Base-by-base conservation (phyloP, 2,329 filamentous ascomycete species). In the Knoxdaviesia proteae region DNA sequence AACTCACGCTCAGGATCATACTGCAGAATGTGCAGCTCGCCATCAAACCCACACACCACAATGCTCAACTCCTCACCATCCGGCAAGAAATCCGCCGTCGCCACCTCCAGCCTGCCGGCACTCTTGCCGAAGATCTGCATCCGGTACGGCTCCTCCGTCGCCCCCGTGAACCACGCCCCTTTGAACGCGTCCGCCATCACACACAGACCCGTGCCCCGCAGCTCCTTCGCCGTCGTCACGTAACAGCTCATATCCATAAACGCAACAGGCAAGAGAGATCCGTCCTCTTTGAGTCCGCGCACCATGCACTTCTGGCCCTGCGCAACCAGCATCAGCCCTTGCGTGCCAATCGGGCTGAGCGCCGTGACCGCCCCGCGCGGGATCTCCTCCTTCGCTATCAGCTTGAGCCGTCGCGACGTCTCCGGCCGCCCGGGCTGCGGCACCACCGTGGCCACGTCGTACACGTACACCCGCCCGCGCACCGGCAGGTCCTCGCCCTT, bases 241-340 rank as follows among this genome's bases (percentile, higher is more conserved):
- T 94, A 90, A 58, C 83, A 92, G 61, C 84, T 90, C 77, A 94
- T 92, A 54, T 98, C 90, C 68, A 98, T 81, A 55, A 98, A 98
- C 0, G 90, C 90, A 4, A 98, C 88, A 0, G 90, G 90, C 1
- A 96, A 67, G 42, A 96, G 69, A 1, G 82, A 86, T 1, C 87
- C 84, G 55, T 98, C 90, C 58, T 98, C 90, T 57, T 94, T 94
- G 3, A 98, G 68, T 36, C 90, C 90, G 46, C 90, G 72, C 1
- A 98, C 86, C 81, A 98, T 92, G 57, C 86, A 88, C 60, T 98
- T 98, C 54, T 94, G 87, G 1, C 90, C 90, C 55, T 98, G 90
- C 0, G 87, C 86, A 36, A 82, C 82, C 47, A 90, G 77, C 68
- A 92, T 76, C 50, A 88, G 84, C 1, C 82, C 90, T 58, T 90